These are phyloP conservation scores for Penicillium sp. DNA, from an alignment of 2,329 filamentous ascomycete species.

Conservation along the genomic window DNA sequence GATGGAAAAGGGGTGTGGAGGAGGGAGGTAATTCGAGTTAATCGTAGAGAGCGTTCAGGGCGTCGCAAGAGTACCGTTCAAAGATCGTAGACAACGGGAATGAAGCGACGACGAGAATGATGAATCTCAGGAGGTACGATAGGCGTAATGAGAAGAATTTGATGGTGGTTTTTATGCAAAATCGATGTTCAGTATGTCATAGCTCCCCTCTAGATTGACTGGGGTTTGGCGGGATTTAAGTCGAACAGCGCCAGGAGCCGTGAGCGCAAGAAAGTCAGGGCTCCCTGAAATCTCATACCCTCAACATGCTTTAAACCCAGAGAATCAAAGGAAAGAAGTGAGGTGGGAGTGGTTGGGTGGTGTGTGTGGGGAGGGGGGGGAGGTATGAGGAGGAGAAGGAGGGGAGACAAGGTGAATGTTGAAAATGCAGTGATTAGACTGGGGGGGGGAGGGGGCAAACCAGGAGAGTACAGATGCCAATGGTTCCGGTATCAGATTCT, in stretches of 20 bases:
- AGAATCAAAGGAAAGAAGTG: not conserved
- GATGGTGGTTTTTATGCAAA: constrained; percentile 23
- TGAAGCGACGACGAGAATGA: constrained; percentile 21
- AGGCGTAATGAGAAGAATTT: constrained; percentile 16
- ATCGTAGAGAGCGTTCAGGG: constrained; percentile 39
- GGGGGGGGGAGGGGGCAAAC: constrained; percentile 11
- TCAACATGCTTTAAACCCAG: constrained; percentile 39
- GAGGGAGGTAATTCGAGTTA: constrained; percentile 23
- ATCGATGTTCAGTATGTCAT: constrained; percentile 32
- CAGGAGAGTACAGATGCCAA: constrained; percentile 22
- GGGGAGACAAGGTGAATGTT: constrained; percentile 23
- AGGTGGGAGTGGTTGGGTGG: constrained; percentile 2
- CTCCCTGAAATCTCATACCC: constrained; percentile 44
- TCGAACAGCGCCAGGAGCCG: constrained; percentile 43
- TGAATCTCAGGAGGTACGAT: constrained; percentile 16
- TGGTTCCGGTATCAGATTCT: constrained; percentile 21
- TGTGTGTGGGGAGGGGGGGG: constrained; percentile 13
- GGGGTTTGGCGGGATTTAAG: constrained; percentile 26
- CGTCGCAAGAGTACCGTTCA: constrained; percentile 38
- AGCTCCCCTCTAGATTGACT: constrained; percentile 29
- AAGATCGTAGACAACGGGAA: constrained; percentile 35
- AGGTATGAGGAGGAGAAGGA: constrained; percentile 18
- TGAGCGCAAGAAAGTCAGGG: constrained; percentile 46
- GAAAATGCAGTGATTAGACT: constrained; percentile 30
- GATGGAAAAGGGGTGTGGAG: not conserved